Evolutionary conservation across 2,329 filamentous ascomycete species (phyloP), one percentile per base, ranked within the genome.

Genomic region (Harringtonia aguacate): DNA sequence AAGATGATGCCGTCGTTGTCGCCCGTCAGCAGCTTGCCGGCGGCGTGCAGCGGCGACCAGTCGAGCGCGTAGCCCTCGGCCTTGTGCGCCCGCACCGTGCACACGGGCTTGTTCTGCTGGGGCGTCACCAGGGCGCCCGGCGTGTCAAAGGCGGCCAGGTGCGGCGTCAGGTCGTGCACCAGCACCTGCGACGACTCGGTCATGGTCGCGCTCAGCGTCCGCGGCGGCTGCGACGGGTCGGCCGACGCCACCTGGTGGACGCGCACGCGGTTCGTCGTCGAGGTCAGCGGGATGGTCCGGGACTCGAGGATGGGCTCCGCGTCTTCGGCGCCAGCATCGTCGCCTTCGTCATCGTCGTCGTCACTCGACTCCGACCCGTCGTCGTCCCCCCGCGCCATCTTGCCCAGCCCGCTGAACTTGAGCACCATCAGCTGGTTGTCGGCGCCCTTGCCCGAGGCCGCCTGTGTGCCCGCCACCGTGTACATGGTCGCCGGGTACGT

Each of bases 401-500:
- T 82, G 59, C 86, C 86, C 50, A 98, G 70, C 15, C 89, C 86
- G 58, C 88, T 95, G 61, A 98, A 81, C 68, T 97, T 97, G 77
- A 95, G 86, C 33, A 97, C 81, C 79, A 97, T 82, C 57, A 98
- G 70, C 64, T 94, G 81, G 63, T 98, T 98, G 58, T 98, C 92
- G 61, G 80, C 83, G 40, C 83, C 73, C 53, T 80, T 75, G 39
- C 72, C 70, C 46, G 67, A 70, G 55, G 90, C 89, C 33, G 92
- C 92, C 68, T 98, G 92, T 13, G 92, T 98, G 48, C 92, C 92
- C 17, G 88, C 82, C 28, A 97, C 89, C 12, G 89, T 84, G 67
- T 97, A 98, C 67, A 95, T 83, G 47, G 90, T 95, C 41, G 88
- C 87, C 22, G 92, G 92, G 64, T 94, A 98, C n/a, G 83, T 81